phyloP scores from a whole-genome alignment of 768 basidiomycete species.

The Leccinum variicolor region DNA sequence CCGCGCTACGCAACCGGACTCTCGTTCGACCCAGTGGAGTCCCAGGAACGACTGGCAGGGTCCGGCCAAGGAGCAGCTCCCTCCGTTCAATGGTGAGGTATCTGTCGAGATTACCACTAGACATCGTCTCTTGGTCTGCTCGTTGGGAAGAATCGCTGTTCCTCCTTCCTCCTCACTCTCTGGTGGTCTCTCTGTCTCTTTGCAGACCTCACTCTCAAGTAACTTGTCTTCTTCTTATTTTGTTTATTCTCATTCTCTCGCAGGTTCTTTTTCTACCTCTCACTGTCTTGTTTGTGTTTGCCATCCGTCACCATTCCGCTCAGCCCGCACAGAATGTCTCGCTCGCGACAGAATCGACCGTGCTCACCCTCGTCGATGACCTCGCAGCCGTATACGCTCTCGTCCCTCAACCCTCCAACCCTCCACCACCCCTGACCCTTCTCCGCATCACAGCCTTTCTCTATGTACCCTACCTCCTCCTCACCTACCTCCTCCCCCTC shows the following conservation, averaged over 20 bases:
- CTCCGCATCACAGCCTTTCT: slow-evolving; percentile 55
- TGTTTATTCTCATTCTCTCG: background rate
- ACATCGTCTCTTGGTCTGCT: slow-evolving; percentile 57
- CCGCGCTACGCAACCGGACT: slow-evolving; percentile 50
- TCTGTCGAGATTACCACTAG: no score
- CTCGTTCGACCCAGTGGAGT: slow-evolving; percentile 41
- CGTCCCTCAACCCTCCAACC: slow-evolving; percentile 40
- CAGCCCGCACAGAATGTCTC: slow-evolving; percentile 13
- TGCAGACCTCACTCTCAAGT: slow-evolving; percentile 47
- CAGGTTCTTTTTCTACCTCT: slow-evolving; percentile 63
- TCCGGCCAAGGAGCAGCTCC: slow-evolving; percentile 24
- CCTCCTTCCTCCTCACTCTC: slow-evolving; percentile 56
- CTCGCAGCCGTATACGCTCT: slow-evolving; percentile 61
- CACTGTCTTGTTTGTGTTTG: slow-evolving; percentile 39
- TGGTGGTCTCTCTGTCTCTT: slow-evolving; percentile 83
- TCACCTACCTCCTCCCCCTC: slow-evolving; percentile 61
- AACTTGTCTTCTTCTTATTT: no score
- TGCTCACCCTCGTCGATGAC: slow-evolving; percentile 59
- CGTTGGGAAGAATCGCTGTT: slow-evolving; percentile 59
- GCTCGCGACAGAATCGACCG: slow-evolving; percentile 50
- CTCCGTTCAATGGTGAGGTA: no score
- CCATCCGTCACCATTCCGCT: slow-evolving; percentile 26
- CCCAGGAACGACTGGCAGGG: slow-evolving; percentile 31
- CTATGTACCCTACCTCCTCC: slow-evolving; percentile 63
- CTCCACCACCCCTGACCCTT: slow-evolving; percentile 34